phyloP scores from a whole-genome alignment of 129 eudicot species.

The Flaveria sonorensis region DNA sequence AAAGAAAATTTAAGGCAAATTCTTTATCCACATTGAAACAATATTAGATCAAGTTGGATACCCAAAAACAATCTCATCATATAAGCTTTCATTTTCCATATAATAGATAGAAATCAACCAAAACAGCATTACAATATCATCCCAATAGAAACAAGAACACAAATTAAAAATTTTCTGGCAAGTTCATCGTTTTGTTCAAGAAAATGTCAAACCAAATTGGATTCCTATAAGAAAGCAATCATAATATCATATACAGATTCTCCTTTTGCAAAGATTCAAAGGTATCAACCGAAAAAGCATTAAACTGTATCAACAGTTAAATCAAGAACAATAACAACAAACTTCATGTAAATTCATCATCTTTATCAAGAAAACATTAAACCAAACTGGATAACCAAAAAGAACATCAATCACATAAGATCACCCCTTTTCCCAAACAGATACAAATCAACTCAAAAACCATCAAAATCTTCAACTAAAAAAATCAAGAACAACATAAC shows the following conservation, averaged over 20 bases:
- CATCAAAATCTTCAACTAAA: background rate
- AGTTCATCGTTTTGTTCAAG: constrained; percentile 17
- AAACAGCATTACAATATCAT: background rate
- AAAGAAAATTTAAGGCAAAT: background rate
- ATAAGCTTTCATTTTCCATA: constrained; percentile 3
- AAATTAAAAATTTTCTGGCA: background rate
- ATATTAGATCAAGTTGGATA: constrained; percentile 3
- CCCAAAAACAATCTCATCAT: constrained; percentile 11
- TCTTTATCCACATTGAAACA: background rate
- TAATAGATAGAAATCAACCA: background rate
- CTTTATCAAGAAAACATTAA: constrained; percentile 1
- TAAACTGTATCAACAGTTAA: background rate
- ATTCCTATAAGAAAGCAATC: background rate
- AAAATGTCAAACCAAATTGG: background rate
- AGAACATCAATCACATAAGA: background rate
- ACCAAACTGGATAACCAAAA: background rate
- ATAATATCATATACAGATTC: too few relatives aligned
- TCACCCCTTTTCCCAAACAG: background rate
- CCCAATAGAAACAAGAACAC: constrained; percentile 1
- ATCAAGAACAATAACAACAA: background rate
- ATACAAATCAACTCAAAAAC: background rate
- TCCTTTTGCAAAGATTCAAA: too few relatives aligned
- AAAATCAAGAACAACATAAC: constrained; percentile 9
- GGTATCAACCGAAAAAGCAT: background rate
- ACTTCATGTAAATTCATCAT: background rate